Evolutionary conservation across 108 stramenopile genomes (phyloP).

Genomic region (Fistulifera pelliculosa): DNA sequence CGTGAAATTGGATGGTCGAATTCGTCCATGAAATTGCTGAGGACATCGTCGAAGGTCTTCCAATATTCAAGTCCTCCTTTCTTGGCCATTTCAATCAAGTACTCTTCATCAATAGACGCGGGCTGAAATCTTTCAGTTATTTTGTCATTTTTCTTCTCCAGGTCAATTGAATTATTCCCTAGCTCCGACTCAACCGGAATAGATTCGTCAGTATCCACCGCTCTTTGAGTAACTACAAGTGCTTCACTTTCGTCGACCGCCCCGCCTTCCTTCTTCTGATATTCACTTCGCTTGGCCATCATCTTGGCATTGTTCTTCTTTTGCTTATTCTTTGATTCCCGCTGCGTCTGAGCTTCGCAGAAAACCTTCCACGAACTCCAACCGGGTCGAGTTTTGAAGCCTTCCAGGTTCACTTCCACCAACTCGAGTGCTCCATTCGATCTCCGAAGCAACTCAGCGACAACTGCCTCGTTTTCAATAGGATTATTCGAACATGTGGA

Average conservation of each 20-base stretch:
- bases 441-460: conserved; percentile 73
- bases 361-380: conserved; percentile 83
- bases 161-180: neutral
- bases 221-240: neutral
- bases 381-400: conserved; percentile 79
- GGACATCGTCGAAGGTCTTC: conserved; percentile 61
- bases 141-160: conserved; percentile 6
- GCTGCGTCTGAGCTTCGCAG: conserved; percentile 42
- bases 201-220: conserved; percentile 15
- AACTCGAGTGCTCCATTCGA: conserved; percentile 76
- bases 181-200: conserved; percentile 8
- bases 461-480: conserved; percentile 97
- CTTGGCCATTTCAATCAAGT: conserved; percentile 39
- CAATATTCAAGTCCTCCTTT: conserved; percentile 54
- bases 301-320: conserved; percentile 40
- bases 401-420: conserved; percentile 67
- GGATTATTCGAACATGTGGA: conserved; percentile 97
- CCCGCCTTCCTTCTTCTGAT: conserved; percentile 25
- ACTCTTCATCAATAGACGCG: conserved; percentile 44
- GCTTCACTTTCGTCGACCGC: conserved; percentile 3
- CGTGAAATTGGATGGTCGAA: conserved; percentile 63
- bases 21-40: conserved; percentile 35
- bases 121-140: conserved; percentile 29
- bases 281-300: conserved; percentile 30
- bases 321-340: conserved; percentile 52